Conservation (phyloP, 2,329 filamentous ascomycete species). For the Sclerotinia nivalis region DNA sequence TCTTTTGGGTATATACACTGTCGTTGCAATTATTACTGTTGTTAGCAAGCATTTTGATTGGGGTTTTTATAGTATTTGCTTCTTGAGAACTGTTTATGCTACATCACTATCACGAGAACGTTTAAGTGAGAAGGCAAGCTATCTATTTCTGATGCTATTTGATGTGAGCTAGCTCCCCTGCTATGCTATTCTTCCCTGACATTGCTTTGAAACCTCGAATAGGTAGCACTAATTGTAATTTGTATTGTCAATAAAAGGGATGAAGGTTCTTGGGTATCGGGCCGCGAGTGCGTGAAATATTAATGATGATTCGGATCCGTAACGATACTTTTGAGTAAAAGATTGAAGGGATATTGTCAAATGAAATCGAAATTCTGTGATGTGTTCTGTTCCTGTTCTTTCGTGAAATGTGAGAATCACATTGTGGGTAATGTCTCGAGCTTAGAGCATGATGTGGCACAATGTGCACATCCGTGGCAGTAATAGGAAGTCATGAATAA, state of each 20-base stretch:
- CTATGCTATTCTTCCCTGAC: not conserved
- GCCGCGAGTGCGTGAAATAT: not conserved
- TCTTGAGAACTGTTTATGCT: not conserved
- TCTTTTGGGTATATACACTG: not conserved
- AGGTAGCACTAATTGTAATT: not conserved
- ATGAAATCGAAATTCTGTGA: not conserved
- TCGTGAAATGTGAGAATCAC: not conserved
- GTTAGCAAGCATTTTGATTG: not conserved
- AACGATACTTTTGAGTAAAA: not conserved
- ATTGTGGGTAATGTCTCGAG: not conserved
- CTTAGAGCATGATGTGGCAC: not conserved
- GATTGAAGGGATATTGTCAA: too few species aligned
- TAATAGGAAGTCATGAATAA: not conserved
- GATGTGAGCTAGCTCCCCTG: not conserved
- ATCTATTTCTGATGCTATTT: not conserved
- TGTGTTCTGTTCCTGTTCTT: too few species aligned
- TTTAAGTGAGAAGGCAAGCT: too few species aligned
- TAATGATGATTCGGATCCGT: not conserved
- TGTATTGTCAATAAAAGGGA: not conserved
- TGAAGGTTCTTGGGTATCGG: not conserved
- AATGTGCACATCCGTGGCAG: not conserved
- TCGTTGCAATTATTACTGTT: not conserved
- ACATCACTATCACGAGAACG: not conserved
- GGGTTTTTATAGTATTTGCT: not conserved
- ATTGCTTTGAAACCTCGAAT: not conserved